These are phyloP conservation scores for Eucalyptus polybractea DNA, from an alignment of 345 rosid species.

Conservation along the genomic window DNA sequence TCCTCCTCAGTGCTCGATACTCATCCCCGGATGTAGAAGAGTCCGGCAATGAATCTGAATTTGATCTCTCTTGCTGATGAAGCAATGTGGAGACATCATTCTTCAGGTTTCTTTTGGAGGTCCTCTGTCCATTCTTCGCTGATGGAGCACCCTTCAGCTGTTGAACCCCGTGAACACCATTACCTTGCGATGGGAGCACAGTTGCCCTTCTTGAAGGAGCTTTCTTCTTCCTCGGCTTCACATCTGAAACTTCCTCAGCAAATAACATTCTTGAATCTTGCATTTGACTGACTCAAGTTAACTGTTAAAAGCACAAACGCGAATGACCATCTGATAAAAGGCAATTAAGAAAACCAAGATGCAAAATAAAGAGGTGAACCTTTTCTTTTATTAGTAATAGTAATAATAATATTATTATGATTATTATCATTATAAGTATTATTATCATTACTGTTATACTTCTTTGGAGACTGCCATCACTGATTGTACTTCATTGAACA, in stretches of 20 bases:
- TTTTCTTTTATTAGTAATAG: neutral
- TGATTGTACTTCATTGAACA: neutral
- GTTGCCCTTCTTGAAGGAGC: slow-evolving; percentile 14
- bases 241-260: slow-evolving; percentile 23
- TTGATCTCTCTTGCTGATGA: slow-evolving; percentile 47
- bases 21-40: slow-evolving; percentile 48
- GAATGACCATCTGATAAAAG: neutral
- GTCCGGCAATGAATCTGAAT: slow-evolving; percentile 58
- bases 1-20: slow-evolving; percentile 57
- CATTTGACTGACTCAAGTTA: slow-evolving; percentile 8
- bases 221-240: slow-evolving; percentile 37
- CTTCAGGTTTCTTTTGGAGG: slow-evolving; percentile 27
- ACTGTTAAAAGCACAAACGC: neutral
- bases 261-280: slow-evolving; percentile 38
- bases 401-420: neutral
- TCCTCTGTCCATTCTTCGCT: slow-evolving; percentile 13
- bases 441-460: neutral
- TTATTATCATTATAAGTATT: neutral
- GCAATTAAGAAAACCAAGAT: neutral
- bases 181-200: slow-evolving; percentile 16
- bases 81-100: slow-evolving; percentile 29
- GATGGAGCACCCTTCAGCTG: slow-evolving; percentile 8
- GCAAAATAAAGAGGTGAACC: neutral
- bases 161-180: slow-evolving; percentile 6
- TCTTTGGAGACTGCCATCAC: neutral